Evolutionary conservation across 345 rosid species (phyloP), one percentile per base, ranked within the genome.

Genomic region (Limnanthes douglasii): DNA sequence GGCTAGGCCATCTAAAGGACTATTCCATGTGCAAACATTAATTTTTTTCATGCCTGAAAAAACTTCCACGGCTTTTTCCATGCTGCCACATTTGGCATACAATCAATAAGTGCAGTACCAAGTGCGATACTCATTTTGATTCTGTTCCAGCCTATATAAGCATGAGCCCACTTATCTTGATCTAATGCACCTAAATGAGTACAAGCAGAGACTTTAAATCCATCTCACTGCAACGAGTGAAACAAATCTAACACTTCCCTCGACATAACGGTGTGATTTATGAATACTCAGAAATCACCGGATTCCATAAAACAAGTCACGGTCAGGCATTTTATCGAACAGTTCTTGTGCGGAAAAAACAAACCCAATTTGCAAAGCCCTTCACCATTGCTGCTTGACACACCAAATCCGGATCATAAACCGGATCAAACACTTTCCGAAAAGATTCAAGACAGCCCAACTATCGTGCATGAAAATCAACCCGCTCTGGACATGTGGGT

Each of bases 141-240:
- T 45, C 39, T 48, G 48, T 47, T 35, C 41, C 45, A 50, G 36
- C 50, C 45, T 10, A 69, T 48, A 42, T 46, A 69, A 15, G 41
- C 55, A 50, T 68, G 66, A 6, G 56, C 56, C 67, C 74, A 68
- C 39, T 61, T 56, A 29, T 64, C 69, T 23, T 63, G 61, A 42
- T 56, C 61, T 14, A 48, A 41, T 5, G 57, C 60, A 35, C 69
- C 69, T 23, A 62, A 37, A 4, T 62, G 69, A 38, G 54, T 51
- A 2, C 69, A 68, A 0, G 69, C 74, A 24, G 66, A 68, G 3
- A 59, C 50, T 49, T 41, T 63, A 16, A 59, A 38, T 2, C 63
- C 64, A 12, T 56, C 53, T 33, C 51, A 5, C 45, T 62, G 74
- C 70, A 68, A 59, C 8, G 31, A 13, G 60, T 53, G 48, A 52